A percentile compares a stretch with the other conserved stretches of the same genome.
These are phyloP conservation scores for Vanderwaltozyma tropicalis DNA, from an alignment of 805 yeast genomes.

Conservation along the genomic window DNA sequence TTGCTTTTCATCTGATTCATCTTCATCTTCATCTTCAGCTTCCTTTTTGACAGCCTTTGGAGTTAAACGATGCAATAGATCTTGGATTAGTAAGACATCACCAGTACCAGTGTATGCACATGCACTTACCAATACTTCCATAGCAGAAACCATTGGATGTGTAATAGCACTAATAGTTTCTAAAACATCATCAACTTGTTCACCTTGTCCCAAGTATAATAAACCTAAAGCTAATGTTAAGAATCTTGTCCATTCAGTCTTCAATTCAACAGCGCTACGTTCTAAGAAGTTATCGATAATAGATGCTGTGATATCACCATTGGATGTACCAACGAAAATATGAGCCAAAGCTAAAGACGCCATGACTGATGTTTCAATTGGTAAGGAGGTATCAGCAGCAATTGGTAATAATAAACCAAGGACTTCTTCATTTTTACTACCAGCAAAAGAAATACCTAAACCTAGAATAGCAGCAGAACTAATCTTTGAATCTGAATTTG, in stretches of 20 bases:
- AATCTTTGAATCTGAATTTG: constrained; percentile 49
- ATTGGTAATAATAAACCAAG: constrained; percentile 68
- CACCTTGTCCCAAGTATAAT: constrained; percentile 86
- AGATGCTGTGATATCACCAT: constrained; percentile 89
- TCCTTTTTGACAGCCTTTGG: constrained; percentile 48
- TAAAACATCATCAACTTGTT: constrained; percentile 85
- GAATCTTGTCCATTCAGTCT: constrained; percentile 80
- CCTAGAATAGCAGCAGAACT: constrained; percentile 82
- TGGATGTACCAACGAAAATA: constrained; percentile 89
- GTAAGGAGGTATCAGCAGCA: constrained; percentile 61
- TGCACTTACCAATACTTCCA: constrained; percentile 80
- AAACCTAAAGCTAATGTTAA: constrained; percentile 88
- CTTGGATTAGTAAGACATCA: constrained; percentile 88
- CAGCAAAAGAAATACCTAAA: constrained; percentile 89
- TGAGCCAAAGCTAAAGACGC: constrained; percentile 92
- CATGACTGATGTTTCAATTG: constrained; percentile 71
- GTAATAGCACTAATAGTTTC: constrained; percentile 93
- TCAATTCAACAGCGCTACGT: constrained; percentile 65
- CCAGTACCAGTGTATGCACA: constrained; percentile 98
- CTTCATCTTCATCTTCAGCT: constrained; percentile 46
- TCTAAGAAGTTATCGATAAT: constrained; percentile 85
- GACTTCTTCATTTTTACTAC: constrained; percentile 80
- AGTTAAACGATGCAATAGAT: constrained; percentile 78
- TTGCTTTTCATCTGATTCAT: constrained; percentile 22
- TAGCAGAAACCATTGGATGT: constrained; percentile 82